These are phyloP conservation scores for Neospermospora avenae DNA, from an alignment of 2,329 filamentous ascomycete genomes.

Conservation along the genomic window DNA sequence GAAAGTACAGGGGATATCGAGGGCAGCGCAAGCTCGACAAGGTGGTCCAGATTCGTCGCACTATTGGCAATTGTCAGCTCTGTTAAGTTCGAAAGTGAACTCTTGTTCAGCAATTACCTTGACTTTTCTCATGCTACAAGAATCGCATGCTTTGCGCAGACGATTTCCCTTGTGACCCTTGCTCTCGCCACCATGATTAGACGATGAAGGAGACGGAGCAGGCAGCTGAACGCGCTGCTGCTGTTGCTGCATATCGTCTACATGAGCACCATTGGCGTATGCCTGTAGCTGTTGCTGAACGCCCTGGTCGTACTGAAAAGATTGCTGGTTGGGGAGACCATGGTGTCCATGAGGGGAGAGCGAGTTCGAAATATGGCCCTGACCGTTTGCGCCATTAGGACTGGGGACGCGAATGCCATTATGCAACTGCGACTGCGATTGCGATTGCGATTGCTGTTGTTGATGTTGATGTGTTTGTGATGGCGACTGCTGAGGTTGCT, in stretches of 20 bases:
- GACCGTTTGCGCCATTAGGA: neutral
- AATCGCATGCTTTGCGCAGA: slow-evolving; percentile 50
- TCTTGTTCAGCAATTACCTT: slow-evolving; percentile 39
- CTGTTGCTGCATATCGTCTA: slow-evolving; percentile 13
- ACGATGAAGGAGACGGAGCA: slow-evolving; percentile 11
- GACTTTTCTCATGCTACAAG: slow-evolving; percentile 50
- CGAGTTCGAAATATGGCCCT: neutral
- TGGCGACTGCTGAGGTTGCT: slow-evolving; percentile 6
- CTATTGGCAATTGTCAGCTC: slow-evolving; percentile 35
- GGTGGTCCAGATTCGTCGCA: slow-evolving; percentile 66
- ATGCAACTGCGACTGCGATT: neutral
- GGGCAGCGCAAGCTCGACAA: slow-evolving; percentile 60
- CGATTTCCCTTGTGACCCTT: slow-evolving; percentile 35
- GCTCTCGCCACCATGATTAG: slow-evolving; percentile 14
- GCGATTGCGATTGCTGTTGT: neutral
- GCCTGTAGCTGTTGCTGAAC: slow-evolving; percentile 15
- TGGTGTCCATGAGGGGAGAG: slow-evolving; percentile 11
- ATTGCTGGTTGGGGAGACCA: slow-evolving; percentile 11
- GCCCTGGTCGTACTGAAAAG: slow-evolving; percentile 14
- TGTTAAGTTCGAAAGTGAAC: neutral
- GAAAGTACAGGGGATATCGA: slow-evolving; percentile 67
- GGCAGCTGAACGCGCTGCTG: neutral
- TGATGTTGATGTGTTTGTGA: neutral
- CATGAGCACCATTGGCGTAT: slow-evolving; percentile 19
- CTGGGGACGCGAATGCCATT: neutral